Base-by-base conservation (phyloP, 306 rosid genomes). In the Cercis canadensis region DNA sequence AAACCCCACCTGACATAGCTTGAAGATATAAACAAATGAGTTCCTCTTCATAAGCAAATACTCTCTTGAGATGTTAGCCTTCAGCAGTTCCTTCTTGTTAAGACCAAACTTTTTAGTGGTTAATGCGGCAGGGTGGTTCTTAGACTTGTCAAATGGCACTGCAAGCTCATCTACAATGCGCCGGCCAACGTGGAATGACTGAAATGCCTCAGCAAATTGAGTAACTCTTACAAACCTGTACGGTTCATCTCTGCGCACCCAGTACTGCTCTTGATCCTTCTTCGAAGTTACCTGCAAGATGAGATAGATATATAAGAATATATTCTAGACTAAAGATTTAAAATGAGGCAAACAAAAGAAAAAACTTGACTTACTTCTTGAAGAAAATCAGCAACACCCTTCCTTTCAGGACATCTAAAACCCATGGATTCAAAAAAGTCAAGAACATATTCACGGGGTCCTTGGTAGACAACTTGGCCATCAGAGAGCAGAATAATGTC, bases 221-320 rank as follows among this genome's bases (percentile, higher is more conserved):
- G 77, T 76, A 31, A 77, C 83, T 16, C 85, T 65, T 45, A 87
- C 40, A 70, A 81, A 87, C 2, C 52, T 63, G 29, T 78, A 81
- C 0, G 81, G 87, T 51, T 69, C 61, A 15, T 79, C 76, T 82
- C 49, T 74, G 13, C 7, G 15, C 10, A 73, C 1, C 92, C 88
- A 87, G 54, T 87, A 87, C 16, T 87, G 88, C 75, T 70, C 81
- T 63, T 87, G 92, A 50, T 87, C 88, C 72, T 83, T 86, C 69
- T 44, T 81, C 56, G 86, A 86, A 61, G 90, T 86, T 47, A 86
- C 87, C 90, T 86, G 17, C 8, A 39, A 11, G 29, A 75, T 75
- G 37, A 65, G 33, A 41, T 13, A 57, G 31, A 43, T 12, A 24
- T 34, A 60, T 62, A 68, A 29, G 39, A 8, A 15, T 43, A 11